Base-by-base conservation (phyloP, 2,329 filamentous ascomycete genomes). In the Fusarium solani-melongenae region DNA sequence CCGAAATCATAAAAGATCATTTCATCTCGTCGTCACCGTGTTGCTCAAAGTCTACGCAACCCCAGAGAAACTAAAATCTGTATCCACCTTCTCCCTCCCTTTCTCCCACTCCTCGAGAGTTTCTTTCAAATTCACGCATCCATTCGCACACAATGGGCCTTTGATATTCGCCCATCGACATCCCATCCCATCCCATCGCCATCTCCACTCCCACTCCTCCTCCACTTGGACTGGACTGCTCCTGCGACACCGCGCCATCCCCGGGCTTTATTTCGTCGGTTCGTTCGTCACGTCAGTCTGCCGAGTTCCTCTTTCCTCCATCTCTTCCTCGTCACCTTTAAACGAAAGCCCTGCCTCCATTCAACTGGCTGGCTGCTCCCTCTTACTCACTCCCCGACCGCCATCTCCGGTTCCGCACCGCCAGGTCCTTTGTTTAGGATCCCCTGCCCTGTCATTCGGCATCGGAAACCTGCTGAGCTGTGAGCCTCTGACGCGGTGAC, bases 131-230 rank as follows among this genome's bases (percentile, higher is more conserved):
- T 29, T n/a, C 38, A 38, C 20, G 17, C 20, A 61, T 29, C 44
- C 44, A 49, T 29, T 49, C 34, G 44, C 64, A 57, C 64, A 46
- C 59, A 69, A 73, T 69, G 68, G 68, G 62, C 60, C 59, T 66
- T 24, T 71, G 62, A 67, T 63, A 62, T 66, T 61, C 57, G 57
- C 44, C 57, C 57, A 56, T 62, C 57, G 53, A 56, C 56, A 60
- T 62, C 57, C 60, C 57, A 55, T 62, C 57, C 60, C 57, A 55
- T 55, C 49, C 51, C 57, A 41, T 55, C 49, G 55, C 57, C 72
- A 73, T 76, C 74, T 76, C 74, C 74, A 77, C 74, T 41, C 39
- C 39, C 20, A 20, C 39, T 41, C 39, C 39, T 75, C 67, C 53
- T 66, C 75, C 72, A 69, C 70, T 67, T 22, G 39, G 17, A 24